Percentiles rank a stretch among this genome's conserved stretches.
Conservation (phyloP, 2,329 filamentous ascomycete species). For the Fusarium caatingaense region DNA sequence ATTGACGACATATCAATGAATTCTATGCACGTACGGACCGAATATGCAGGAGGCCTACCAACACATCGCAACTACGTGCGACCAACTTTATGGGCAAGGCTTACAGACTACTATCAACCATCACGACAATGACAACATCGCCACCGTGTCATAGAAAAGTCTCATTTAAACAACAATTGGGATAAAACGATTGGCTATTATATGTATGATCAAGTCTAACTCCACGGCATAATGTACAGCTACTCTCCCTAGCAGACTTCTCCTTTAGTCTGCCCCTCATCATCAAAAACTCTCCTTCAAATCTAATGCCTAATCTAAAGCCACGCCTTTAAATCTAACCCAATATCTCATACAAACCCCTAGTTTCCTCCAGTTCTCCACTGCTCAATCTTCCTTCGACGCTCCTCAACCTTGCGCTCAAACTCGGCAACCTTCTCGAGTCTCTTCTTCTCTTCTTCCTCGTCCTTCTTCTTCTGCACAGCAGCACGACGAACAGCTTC, state of each 20-base stretch:
- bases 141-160: not conserved
- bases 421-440: conserved; percentile 68
- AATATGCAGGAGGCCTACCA: too few species aligned
- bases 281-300: not conserved
- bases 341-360: conserved; percentile 1
- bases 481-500: conserved; percentile 73
- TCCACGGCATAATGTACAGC: conserved; percentile 33
- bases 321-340: conserved; percentile 23
- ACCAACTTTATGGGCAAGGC: too few species aligned
- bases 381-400: conserved; percentile 59
- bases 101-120: too few species aligned
- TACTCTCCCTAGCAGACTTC: not conserved
- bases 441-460: conserved; percentile 65
- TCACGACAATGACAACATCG: too few species aligned
- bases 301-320: conserved; percentile 36
- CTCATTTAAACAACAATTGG: not conserved
- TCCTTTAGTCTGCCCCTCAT: not conserved
- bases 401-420: conserved; percentile 67
- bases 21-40: too few species aligned
- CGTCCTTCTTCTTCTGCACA: conserved; percentile 57
- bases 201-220: conserved; percentile 37
- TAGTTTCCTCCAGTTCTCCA: conserved; percentile 55
- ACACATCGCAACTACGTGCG: too few species aligned
- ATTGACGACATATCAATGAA: too few species aligned
- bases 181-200: conserved; percentile 19